Evolutionary conservation across 192 early-diverging fungal species (phyloP), one percentile per base, ranked within the genome.

Genomic region (Radiomyces spectabilis): DNA sequence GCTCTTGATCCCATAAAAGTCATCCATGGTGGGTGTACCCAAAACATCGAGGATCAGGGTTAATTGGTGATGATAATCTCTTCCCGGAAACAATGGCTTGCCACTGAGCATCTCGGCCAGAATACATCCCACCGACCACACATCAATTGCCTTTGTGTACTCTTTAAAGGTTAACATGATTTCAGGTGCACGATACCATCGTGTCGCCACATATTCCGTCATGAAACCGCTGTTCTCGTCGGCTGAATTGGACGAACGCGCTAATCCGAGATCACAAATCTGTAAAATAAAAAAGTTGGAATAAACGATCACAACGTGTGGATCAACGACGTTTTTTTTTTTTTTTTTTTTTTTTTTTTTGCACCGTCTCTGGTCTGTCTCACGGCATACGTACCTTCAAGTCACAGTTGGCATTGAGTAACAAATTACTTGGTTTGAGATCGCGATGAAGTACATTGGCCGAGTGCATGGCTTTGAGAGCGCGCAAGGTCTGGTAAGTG

Each of bases 231-330:
- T 86, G 53, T 81, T 82, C 42, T 93, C 88, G 44, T 76, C 74
- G 30, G 85, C 86, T 39, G 87, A 85, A 51, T 92, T 85, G 43
- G 92, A 83, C 10, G 85, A 89, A 51, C 97, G 85, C 3, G 97
- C 97, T 29, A 99, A 73, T 21, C 97, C 97, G 84, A 99, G 94
- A 69, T 99, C 97, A 67, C 95, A 98, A 53, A 99, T 91, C 87
- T 96, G 57, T 10, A 13, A 34, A 47, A 12, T 18, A 27, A 25
- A 1, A 25, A 21, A 61, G 30, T 46, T 22, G 10, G 53, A 38
- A 21, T 22, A 35, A 15, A 39, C 12, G 3, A 34, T 10, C 13
- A 27, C 8, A 1, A 9, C 19, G 13, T 30, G 22, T 26, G 13
- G 5, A n/a, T 42, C 24, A 15, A 16, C 12, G 16, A 33, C 7